These are phyloP conservation scores for Candida loeiensis DNA, from an alignment of 805 yeast species.

Conservation along the genomic window DNA sequence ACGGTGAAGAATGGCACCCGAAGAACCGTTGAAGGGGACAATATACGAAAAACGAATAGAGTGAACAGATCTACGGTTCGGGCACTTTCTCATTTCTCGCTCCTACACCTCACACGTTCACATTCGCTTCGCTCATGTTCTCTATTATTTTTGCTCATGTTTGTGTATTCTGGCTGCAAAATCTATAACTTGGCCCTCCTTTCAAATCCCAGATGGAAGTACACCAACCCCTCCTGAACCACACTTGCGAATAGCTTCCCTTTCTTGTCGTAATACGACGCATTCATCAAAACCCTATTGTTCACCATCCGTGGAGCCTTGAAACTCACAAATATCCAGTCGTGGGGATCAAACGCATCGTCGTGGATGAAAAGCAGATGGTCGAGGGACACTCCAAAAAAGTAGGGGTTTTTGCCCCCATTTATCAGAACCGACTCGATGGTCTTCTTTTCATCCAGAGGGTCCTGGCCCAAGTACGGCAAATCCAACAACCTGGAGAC, in stretches of 20 bases:
- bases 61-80: no score
- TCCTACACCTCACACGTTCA: no score
- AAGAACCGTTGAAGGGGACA: no score
- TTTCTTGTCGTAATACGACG: slow-evolving; percentile 25
- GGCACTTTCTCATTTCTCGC: no score
- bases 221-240: slow-evolving; percentile 35
- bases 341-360: slow-evolving; percentile 30
- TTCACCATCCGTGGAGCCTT: slow-evolving; percentile 28
- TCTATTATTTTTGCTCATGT: no score
- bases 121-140: no score
- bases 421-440: slow-evolving; percentile 14
- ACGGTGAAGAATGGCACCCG: no score
- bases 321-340: slow-evolving; percentile 30
- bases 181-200: slow-evolving; percentile 18
- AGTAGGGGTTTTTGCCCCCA: slow-evolving; percentile 25
- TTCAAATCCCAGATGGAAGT: slow-evolving; percentile 20
- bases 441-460: slow-evolving; percentile 2
- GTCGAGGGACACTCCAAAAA: slow-evolving; percentile 32
- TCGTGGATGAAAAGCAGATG: slow-evolving; percentile 36
- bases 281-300: slow-evolving; percentile 29
- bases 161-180: no score
- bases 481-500: slow-evolving; percentile 28
- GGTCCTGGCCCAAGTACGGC: slow-evolving; percentile 15
- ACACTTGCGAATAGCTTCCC: slow-evolving; percentile 31
- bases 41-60: no score